A percentile compares a stretch with the other conserved stretches of the same genome.
These are phyloP conservation scores for Pestalotiopsis sp. DNA, from an alignment of 2,329 filamentous ascomycete species.

Conservation along the genomic window DNA sequence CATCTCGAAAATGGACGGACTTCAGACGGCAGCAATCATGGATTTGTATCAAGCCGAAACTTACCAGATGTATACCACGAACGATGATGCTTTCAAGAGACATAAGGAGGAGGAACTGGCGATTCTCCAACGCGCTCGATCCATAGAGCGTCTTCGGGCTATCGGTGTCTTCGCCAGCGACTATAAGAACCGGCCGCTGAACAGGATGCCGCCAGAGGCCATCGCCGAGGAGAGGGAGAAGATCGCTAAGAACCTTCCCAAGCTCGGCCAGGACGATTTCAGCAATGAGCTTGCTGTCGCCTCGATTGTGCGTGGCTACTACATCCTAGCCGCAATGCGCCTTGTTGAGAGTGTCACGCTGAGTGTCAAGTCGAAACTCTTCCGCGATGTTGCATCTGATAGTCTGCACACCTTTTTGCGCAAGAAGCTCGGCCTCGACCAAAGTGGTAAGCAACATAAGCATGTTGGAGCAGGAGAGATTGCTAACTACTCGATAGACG, in stretches of 20 bases:
- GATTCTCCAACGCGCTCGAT: conserved; percentile 49
- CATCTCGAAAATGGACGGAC: conserved; percentile 40
- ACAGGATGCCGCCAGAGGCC: conserved; percentile 52
- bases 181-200: conserved; percentile 25
- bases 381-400: conserved; percentile 26
- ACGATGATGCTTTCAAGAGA: conserved; percentile 48
- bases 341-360: conserved; percentile 59
- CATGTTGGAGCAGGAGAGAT: neutral
- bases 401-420: conserved; percentile 29
- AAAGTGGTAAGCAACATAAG: conserved; percentile 25
- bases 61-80: conserved; percentile 60
- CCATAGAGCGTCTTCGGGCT: conserved; percentile 50
- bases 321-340: conserved; percentile 65
- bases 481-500: conserved; percentile 16
- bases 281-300: conserved; percentile 63
- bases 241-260: conserved; percentile 44
- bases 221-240: conserved; percentile 44
- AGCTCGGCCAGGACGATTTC: conserved; percentile 62
- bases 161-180: conserved; percentile 38
- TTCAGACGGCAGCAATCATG: conserved; percentile 40
- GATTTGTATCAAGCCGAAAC: conserved; percentile 57
- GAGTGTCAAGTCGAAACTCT: conserved; percentile 31
- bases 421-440: conserved; percentile 24
- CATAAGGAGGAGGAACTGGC: conserved; percentile 50
- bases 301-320: conserved; percentile 68